phyloP scores from a whole-genome alignment of 768 basidiomycete species.

The Daedaleopsis sinensis region DNA sequence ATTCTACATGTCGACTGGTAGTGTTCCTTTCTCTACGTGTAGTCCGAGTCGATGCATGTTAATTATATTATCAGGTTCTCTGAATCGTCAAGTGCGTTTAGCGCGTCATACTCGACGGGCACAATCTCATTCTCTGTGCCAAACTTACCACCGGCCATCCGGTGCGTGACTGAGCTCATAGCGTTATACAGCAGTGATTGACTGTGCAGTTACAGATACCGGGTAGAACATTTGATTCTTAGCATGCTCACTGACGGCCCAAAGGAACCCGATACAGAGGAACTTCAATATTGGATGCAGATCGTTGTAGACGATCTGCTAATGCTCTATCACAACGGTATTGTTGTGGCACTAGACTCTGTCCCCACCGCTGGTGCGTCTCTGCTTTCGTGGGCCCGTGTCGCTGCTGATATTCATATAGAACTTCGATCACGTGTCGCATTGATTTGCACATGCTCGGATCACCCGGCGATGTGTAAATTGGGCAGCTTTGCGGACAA shows the following conservation, averaged over 20 bases:
- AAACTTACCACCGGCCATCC: background rate
- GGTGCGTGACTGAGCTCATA: background rate
- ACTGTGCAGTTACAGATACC: background rate
- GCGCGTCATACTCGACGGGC: background rate
- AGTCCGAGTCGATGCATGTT: background rate
- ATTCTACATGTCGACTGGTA: constrained; percentile 5
- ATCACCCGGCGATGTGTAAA: constrained; percentile 8
- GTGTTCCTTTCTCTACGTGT: background rate
- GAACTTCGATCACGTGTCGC: background rate
- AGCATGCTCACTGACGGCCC: background rate
- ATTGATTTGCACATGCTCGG: constrained; percentile 1
- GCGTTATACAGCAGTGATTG: background rate
- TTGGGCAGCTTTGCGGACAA: constrained; percentile 4
- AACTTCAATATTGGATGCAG: constrained; percentile 2
- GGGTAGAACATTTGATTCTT: background rate
- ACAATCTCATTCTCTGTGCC: background rate
- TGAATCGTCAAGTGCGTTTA: background rate
- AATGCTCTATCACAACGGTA: constrained; percentile 2
- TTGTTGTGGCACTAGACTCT: background rate
- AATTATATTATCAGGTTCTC: background rate
- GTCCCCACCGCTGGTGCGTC: no score
- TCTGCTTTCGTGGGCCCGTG: no score
- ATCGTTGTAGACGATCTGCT: constrained; percentile 3
- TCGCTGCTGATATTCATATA: background rate
- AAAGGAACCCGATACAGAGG: constrained; percentile 3